Evolutionary conservation across 2,329 filamentous ascomycete species (phyloP), one percentile per base, ranked within the genome.

Genomic region (Magnaporthiopsis incrustans): DNA sequence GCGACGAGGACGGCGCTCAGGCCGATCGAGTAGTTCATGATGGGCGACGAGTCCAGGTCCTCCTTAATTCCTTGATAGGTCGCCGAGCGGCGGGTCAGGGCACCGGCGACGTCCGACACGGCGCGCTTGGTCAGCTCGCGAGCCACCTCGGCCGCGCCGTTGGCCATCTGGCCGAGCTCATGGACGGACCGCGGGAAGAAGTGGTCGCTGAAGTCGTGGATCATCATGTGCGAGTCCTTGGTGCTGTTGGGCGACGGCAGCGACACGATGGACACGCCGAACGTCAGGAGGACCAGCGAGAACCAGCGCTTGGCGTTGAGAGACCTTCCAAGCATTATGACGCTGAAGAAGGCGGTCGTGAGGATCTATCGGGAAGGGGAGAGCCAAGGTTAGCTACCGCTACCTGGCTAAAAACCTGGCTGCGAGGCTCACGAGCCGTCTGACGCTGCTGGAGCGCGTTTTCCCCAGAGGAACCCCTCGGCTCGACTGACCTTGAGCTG

Each of bases 1-100:
- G 92, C 89, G 14, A 89, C 78, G 57, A 96, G 77, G 0, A 95
- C 93, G 0, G 94, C 89, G 4, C 87, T 77, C 26, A 98, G 76
- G 4, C 95, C 95, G 60, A 95, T 81, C 0, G 89, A 88, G 67
- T 89, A 87, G 75, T 95, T 92, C 85, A 96, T 89, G 60, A 79
- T 73, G 6, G 79, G 78, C 5, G 76, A 75, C 1, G 75, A 73
- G 35, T 84, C 78, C 68, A 85, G 78, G 70, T 88, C 84, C 68
- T 87, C 84, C 64, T 90, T 82, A 67, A 97, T 97, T 25, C 92
- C 93, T 74, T 97, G 87, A 70, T 97, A 97, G 0, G 92, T 95
- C 5, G 92, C 93, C 6, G 92, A 96, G 26, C 91, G 86, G 73
- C 86, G 89, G 60, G 77, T 75, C 25, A 92, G 74, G 64, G 73